Conservation (phyloP, 148 eudicot genomes). For the Salicornia ramosissima region DNA sequence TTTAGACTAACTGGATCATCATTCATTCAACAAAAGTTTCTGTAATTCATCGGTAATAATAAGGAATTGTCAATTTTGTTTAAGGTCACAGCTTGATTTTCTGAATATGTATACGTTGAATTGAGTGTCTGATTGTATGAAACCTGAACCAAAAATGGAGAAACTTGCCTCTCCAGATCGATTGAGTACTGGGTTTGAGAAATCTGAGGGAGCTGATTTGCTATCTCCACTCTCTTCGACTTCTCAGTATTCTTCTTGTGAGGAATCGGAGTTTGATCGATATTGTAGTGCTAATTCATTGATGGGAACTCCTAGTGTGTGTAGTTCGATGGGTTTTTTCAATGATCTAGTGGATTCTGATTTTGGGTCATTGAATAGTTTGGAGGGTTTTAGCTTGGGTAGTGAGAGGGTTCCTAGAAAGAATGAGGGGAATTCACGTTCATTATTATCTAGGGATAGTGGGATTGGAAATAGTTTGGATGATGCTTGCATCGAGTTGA, state of each 20-base stretch:
- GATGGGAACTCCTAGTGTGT: constrained; percentile 87
- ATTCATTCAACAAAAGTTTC: no score
- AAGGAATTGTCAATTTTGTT: no score
- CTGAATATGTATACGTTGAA: not conserved
- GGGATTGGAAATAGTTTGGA: constrained; percentile 9
- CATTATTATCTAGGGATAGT: constrained; percentile 18
- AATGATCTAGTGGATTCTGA: constrained; percentile 65
- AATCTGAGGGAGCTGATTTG: constrained; percentile 37
- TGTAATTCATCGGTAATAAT: no score
- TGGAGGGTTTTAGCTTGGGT: constrained; percentile 46
- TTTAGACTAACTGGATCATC: no score
- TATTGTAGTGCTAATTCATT: constrained; percentile 92
- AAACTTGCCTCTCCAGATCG: constrained; percentile 28
- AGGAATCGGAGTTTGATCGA: constrained; percentile 85
- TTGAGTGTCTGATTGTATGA: constrained; percentile 8
- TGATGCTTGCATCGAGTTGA: constrained; percentile 7
- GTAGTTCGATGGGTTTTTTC: constrained; percentile 64
- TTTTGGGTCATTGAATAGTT: constrained; percentile 53
- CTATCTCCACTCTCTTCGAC: constrained; percentile 52
- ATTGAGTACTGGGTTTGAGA: constrained; percentile 26
- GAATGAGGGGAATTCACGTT: constrained; percentile 22
- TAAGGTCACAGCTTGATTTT: no score
- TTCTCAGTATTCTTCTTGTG: constrained; percentile 79
- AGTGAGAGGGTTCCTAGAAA: constrained; percentile 36
- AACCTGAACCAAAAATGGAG: constrained; percentile 48